Evolutionary conservation across 1,284 basidiomycete genomes (phyloP).

Genomic region (Cryptococcus jaspeensis): DNA sequence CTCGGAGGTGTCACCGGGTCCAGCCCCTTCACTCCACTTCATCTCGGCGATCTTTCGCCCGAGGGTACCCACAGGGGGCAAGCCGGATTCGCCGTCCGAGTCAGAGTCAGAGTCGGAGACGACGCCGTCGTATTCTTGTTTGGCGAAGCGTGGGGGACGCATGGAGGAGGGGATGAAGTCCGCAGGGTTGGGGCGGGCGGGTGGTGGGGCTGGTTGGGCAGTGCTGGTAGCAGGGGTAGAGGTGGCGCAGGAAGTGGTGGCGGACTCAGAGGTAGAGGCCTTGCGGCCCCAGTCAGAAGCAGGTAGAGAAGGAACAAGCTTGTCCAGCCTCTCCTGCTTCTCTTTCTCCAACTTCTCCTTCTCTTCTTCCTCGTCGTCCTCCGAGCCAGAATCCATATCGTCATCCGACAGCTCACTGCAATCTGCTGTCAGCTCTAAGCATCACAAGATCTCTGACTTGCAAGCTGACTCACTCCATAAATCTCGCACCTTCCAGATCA

Average conservation of each 20-base stretch:
- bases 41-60: constrained; percentile 40
- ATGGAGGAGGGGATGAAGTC: constrained; percentile 44
- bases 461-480: constrained; percentile 71
- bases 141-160: constrained; percentile 70
- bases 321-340: constrained; percentile 37
- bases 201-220: neutral
- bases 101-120: constrained; percentile 80
- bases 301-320: constrained; percentile 50
- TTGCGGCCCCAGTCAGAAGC: constrained; percentile 53
- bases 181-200: constrained; percentile 1
- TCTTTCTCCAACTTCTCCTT: constrained; percentile 40
- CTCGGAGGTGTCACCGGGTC: constrained; percentile 5
- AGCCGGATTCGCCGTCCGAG: constrained; percentile 56
- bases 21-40: constrained; percentile 30
- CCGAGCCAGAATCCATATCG: constrained; percentile 44
- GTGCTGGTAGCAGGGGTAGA: neutral
- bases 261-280: neutral
- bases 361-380: constrained; percentile 40
- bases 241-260: neutral
- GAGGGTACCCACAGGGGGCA: constrained; percentile 36
- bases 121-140: constrained; percentile 75
- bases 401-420: constrained; percentile 53
- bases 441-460: neutral
- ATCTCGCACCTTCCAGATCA: constrained; percentile 77
- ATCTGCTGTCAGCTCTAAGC: neutral